Conservation (phyloP, 371 early-diverging fungal genomes). For the Mucor mucedo region DNA sequence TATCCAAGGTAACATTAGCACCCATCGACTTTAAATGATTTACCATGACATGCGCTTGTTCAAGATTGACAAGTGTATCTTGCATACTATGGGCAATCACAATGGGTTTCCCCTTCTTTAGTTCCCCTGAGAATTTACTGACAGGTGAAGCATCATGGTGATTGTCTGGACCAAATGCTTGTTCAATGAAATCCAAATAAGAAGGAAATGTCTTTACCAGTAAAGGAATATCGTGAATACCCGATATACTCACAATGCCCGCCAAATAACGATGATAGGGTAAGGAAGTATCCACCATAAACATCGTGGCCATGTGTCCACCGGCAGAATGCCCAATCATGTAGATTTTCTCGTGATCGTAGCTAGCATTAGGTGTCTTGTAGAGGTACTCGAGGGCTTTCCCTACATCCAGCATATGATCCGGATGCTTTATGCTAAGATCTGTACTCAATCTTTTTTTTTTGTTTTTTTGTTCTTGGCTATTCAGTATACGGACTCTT, state of each 20-base stretch:
- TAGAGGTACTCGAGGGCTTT: conserved; percentile 55
- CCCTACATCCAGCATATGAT: conserved; percentile 62
- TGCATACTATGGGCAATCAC: conserved; percentile 69
- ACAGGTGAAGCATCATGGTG: conserved; percentile 57
- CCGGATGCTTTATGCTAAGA: conserved; percentile 55
- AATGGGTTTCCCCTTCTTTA: conserved; percentile 40
- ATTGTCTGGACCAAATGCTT: conserved; percentile 62
- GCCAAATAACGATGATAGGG: conserved; percentile 16
- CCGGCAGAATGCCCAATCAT: conserved; percentile 88
- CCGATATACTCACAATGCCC: conserved; percentile 74
- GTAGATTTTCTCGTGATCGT: conserved; percentile 51
- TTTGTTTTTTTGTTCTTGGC: conserved; percentile 11
- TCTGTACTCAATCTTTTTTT: conserved; percentile 39
- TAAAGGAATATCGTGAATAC: conserved; percentile 78
- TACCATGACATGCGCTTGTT: conserved; percentile 62
- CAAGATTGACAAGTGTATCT: conserved; percentile 70
- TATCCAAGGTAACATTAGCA: conserved; percentile 41
- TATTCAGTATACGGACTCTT: background rate
- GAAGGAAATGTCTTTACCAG: conserved; percentile 66
- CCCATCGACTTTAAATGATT: conserved; percentile 43
- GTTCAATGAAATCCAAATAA: conserved; percentile 72
- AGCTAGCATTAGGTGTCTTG: conserved; percentile 20
- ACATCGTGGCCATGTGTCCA: conserved; percentile 69
- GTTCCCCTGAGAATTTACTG: conserved; percentile 8
- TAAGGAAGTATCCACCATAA: conserved; percentile 59